These are phyloP conservation scores for Trichoderma harzianum DNA, from an alignment of 2,329 filamentous ascomycete species.

Conservation along the genomic window DNA sequence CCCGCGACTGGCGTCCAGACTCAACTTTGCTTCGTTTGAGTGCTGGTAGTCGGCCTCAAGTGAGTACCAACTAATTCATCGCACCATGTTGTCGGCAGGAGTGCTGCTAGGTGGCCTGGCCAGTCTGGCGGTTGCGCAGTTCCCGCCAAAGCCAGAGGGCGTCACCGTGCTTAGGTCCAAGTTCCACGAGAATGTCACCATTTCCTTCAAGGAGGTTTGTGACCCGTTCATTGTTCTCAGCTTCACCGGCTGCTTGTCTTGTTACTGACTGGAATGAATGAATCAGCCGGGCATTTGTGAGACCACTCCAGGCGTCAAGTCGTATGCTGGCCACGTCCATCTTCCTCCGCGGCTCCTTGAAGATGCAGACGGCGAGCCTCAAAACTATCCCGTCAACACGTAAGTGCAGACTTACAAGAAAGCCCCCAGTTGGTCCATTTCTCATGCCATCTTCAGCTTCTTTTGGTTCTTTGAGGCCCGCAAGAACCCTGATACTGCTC, in stretches of 20 bases:
- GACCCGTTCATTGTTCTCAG: neutral
- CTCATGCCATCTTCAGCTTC: slow-evolving; percentile 28
- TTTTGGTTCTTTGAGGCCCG: slow-evolving; percentile 52
- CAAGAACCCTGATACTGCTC: slow-evolving; percentile 36
- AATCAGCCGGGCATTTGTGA: slow-evolving; percentile 54
- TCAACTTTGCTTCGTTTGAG: neutral
- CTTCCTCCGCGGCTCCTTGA: slow-evolving; percentile 44
- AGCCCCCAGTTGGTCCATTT: neutral
- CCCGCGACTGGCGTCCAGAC: neutral
- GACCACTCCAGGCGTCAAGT: slow-evolving; percentile 59
- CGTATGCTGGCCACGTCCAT: slow-evolving; percentile 61
- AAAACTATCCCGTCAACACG: slow-evolving; percentile 45
- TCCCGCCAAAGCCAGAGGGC: slow-evolving; percentile 30
- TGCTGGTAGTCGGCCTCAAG: neutral
- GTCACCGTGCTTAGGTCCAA: slow-evolving; percentile 53
- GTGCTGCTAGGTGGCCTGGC: slow-evolving; percentile 22
- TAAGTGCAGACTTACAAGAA: slow-evolving; percentile 28
- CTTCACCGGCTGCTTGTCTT: neutral
- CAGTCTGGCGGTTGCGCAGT: slow-evolving; percentile 28
- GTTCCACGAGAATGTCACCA: slow-evolving; percentile 57
- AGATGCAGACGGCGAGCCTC: slow-evolving; percentile 42
- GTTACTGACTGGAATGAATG: neutral
- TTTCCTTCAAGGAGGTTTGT: slow-evolving; percentile 56
- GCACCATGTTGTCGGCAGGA: neutral
- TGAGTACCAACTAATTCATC: neutral